Evolutionary conservation across 345 rosid species (phyloP), one percentile per base, ranked within the genome.

Genomic region (Lepidium aucheri): DNA sequence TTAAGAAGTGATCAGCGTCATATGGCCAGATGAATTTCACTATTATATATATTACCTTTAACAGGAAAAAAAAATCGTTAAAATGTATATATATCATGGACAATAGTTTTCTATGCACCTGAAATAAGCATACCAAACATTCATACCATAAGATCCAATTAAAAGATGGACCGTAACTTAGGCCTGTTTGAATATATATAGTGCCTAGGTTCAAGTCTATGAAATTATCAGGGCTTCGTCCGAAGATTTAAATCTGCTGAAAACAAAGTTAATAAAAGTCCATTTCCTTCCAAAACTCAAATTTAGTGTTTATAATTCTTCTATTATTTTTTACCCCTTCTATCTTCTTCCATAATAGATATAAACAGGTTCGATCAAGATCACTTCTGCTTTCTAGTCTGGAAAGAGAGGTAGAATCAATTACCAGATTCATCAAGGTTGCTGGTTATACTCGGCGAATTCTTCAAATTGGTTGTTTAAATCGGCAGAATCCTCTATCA

Each of bases 81-180:
- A 20, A 20, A 20, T 34, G 54, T 33, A 17, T 16, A 43, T 15
- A 32, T 16, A 43, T 15, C 3, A 30, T 30, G 47, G 49, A 40
- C 20, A 0, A 28, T 6, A 40, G 35, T 24, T 28, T 14, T 26
- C 9, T 9, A 28, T 5, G 13, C 28, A 41, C 5, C 13, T 14
- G 8, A 14, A 30, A 16, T 30, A 28, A 43, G 7, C 28, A 38
- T 17, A 45, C 44, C 17, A 17, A 68, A 49, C 26, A 9, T 42
- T 32, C 8, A 30, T 49, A 36, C 12, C 7, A 36, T 17, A 39
- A 50, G 32, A 22, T 41, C 15, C 34, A 20, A 38, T 17, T 17
- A 11, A 38, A 50, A 60, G 36, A 58, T 67, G 64, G 72, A 67
- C 59, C 52, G 13, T 30, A 49, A 17, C 26, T 50, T 51, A 42